Evolutionary conservation across 306 rosid genomes (phyloP), one percentile per base, ranked within the genome.

Genomic region (Pterocarpus santalinus): DNA sequence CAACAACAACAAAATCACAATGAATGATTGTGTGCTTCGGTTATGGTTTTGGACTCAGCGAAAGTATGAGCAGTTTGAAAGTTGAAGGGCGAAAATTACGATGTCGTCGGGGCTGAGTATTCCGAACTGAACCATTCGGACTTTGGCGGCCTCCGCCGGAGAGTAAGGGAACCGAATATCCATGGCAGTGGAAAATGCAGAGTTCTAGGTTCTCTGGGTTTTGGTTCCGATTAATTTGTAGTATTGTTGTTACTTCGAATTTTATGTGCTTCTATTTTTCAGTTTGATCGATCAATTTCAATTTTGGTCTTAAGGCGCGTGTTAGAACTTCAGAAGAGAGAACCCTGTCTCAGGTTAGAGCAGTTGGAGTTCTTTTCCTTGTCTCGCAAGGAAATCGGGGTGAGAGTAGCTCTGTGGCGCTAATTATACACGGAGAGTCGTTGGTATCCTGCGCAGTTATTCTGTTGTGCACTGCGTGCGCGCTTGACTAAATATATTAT

Each of bases 81-180:
- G 6, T 4, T 43, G 15, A 74, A 16, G 7, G 46, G 6, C 34
- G 38, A 47, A 76, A 75, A 84, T 92, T 95, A 95, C 99, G 44
- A 95, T 95, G 78, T 95, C 99, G 35, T 95, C 99, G 8, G 99
- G 99, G 44, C 91, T 86, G 58, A 95, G 96, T 51, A 95, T 95
- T 66, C 98, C 98, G 56, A 95, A 95, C 90, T 95, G 99, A 80
- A 95, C 99, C 80, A 82, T 71, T 4, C 89, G 90, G 79, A 95
- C 94, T 86, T 93, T 93, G 84, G 97, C 87, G 8, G 93, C 96
- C 91, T 95, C 99, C 81, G 97, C 95, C 77, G 99, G 98, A 17
- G 99, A 95, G 88, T 34, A 93, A 0, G 99, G 98, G 69, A 95
- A 95, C 17, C 99, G 90, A 11, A 95, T 81, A 88, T 95, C 99